phyloP scores from a whole-genome alignment of 2,329 filamentous ascomycete genomes.

The Xylaria sp. region DNA sequence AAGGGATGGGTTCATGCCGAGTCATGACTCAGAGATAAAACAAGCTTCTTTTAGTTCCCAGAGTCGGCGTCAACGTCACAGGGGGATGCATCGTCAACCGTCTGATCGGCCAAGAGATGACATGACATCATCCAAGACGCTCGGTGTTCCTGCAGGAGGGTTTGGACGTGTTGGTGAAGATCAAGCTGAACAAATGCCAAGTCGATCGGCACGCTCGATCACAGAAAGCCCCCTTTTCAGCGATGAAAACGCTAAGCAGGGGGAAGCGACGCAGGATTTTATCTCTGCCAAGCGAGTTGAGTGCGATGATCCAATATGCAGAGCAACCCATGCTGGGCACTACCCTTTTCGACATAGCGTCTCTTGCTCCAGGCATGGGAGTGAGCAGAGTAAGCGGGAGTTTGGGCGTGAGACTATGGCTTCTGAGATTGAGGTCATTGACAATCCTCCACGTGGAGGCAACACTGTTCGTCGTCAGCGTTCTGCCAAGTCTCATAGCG shows the following conservation, averaged over 20 bases:
- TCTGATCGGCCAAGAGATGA: background rate
- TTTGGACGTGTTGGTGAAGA: background rate
- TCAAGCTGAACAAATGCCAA: background rate
- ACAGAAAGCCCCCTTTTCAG: conserved; percentile 25
- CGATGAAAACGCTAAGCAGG: conserved; percentile 17
- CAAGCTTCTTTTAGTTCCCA: background rate
- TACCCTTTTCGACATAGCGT: conserved; percentile 33
- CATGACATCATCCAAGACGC: background rate
- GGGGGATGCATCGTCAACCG: background rate
- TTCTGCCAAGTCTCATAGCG: conserved; percentile 32
- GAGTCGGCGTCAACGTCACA: background rate
- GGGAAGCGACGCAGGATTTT: conserved; percentile 1
- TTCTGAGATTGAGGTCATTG: background rate
- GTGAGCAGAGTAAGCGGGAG: conserved; percentile 16
- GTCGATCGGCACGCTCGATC: conserved; percentile 10
- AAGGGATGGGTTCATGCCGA: conserved; percentile 8
- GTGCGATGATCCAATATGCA: conserved; percentile 30
- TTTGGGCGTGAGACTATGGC: conserved; percentile 3
- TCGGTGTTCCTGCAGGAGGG: background rate
- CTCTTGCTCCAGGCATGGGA: conserved; percentile 27
- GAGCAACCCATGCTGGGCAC: conserved; percentile 29
- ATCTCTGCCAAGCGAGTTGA: conserved; percentile 16
- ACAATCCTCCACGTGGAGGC: conserved; percentile 1
- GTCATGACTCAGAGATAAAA: background rate
- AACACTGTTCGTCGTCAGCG: conserved; percentile 24